phyloP scores from a whole-genome alignment of 805 yeast genomes.

The Starmerella floricola region DNA sequence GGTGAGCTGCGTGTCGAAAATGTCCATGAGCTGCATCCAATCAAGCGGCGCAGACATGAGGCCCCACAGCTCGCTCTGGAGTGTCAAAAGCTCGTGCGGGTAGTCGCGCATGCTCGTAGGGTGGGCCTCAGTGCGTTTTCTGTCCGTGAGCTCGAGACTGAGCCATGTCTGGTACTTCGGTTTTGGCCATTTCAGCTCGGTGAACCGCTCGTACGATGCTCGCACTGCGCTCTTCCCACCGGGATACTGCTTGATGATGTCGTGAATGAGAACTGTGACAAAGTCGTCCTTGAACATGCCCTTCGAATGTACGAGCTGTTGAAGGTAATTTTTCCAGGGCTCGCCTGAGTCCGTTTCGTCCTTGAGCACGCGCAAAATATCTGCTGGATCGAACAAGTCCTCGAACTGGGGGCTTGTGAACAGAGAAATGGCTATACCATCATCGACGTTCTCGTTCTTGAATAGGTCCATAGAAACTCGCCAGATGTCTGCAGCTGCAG shows the following conservation, averaged over 20 bases:
- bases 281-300: slow-evolving; percentile 24
- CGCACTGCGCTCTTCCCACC: slow-evolving; percentile 7
- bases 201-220: slow-evolving; percentile 22
- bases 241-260: slow-evolving; percentile 24
- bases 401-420: slow-evolving; percentile 24
- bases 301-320: slow-evolving; percentile 23
- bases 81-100: slow-evolving; percentile 11
- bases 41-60: slow-evolving; percentile 16
- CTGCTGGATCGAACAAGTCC: slow-evolving; percentile 23
- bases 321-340: slow-evolving; percentile 30
- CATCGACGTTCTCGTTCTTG: slow-evolving; percentile 11
- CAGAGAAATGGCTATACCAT: slow-evolving; percentile 27
- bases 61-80: slow-evolving; percentile 17
- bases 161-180: slow-evolving; percentile 21
- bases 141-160: too few species aligned
- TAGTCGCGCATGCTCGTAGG: background rate
- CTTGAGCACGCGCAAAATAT: slow-evolving; percentile 26
- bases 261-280: slow-evolving; percentile 27
- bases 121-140: background rate
- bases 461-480: slow-evolving; percentile 24
- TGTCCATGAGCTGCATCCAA: slow-evolving; percentile 16
- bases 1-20: slow-evolving; percentile 22
- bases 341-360: slow-evolving; percentile 26
- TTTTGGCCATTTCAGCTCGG: slow-evolving; percentile 27
- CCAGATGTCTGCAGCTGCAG: slow-evolving; percentile 21